A percentile compares a stretch with the other conserved stretches of the same genome.
Evolutionary conservation across 768 basidiomycete species (phyloP).

Genomic region (Asterophora lycoperdoides): DNA sequence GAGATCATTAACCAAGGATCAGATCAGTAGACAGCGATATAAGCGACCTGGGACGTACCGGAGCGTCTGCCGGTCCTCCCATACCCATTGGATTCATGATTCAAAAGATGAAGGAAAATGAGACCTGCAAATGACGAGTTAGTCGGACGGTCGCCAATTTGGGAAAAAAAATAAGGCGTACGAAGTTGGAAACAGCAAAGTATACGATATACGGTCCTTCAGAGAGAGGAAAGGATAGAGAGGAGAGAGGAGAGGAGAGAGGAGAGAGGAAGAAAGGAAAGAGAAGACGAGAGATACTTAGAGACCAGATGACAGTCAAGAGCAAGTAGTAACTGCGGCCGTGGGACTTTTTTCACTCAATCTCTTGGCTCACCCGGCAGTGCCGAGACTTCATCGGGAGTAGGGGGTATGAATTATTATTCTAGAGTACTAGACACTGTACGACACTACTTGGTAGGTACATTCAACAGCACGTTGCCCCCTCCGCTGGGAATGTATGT

Average conservation of each 20-base stretch:
- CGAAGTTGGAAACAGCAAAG: conserved; percentile 51
- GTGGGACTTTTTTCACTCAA: conserved; percentile 39
- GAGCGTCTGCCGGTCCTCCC: conserved; percentile 67
- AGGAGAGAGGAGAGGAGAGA: conserved; percentile 40
- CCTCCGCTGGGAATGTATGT: conserved; percentile 83
- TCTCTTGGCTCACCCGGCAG: conserved; percentile 18
- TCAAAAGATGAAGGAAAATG: conserved; percentile 51
- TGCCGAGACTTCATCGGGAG: conserved; percentile 3
- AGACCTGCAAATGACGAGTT: conserved; percentile 37
- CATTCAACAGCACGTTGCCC: conserved; percentile 79
- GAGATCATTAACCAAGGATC: conserved; percentile 24
- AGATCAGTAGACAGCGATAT: conserved; percentile 23
- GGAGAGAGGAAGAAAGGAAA: conserved; percentile 46
- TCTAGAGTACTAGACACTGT: neutral
- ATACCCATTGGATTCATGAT: conserved; percentile 80
- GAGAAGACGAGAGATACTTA: conserved; percentile 38
- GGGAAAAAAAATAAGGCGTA: conserved; percentile 26
- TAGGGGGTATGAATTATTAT: conserved; percentile 1
- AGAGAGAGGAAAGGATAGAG: conserved; percentile 45
- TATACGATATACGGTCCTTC: conserved; percentile 53
- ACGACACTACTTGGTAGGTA: conserved; percentile 52
- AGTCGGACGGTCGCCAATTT: conserved; percentile 6
- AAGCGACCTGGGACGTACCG: conserved; percentile 46
- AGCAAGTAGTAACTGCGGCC: conserved; percentile 32
- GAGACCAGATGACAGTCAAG: conserved; percentile 46